Evolutionary conservation across 208 protist genomes (phyloP), one percentile per base, ranked within the genome.

Genomic region (Trypanosomatidae sp.): DNA sequence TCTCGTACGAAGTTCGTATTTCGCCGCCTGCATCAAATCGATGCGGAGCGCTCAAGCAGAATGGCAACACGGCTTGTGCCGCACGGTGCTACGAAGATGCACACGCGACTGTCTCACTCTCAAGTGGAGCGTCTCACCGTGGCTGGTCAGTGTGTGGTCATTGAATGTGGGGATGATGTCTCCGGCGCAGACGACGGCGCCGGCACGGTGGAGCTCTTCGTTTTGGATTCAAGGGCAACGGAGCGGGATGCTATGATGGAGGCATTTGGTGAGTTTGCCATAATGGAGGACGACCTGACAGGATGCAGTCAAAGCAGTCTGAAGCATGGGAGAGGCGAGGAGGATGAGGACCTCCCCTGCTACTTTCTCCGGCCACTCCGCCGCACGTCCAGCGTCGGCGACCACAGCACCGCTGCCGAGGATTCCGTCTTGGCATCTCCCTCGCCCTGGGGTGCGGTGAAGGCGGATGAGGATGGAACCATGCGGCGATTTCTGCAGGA

Each of bases 221-320:
- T 75, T 22, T 39, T 80, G 52, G 76, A 75, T 15, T 6, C 69
- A 0, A n/a, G n/a, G 33, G 75, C 77, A 3, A 78, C 66, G 22
- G 73, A 78, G 36, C 25, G 39, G 28, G 70, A 62, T 46, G 77
- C 72, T 28, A 49, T 71, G 56, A 59, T 73, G 33, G 74, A 77
- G 30, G 66, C 69, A 15, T 74, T 83, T 50, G 70, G 65, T 2
- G 74, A 79, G 1, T 80, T 82, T 50, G 69, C 71, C 46, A 43
- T 82, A 39, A 78, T 73, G 12, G 73, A 82, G 22, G 74, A 64
- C 25, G 66, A 46, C 3, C n/a, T 62, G 9, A 0, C 1, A 6
- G 44, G n/a, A 43, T 44, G 12, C n/a, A 41, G n/a, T 30, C 25
- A 9, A 17, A 39, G 22, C n/a, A 3, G 22, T 8, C 4, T 59